These are phyloP conservation scores for Sicyos baderoa DNA, from an alignment of 306 rosid genomes.

Conservation along the genomic window DNA sequence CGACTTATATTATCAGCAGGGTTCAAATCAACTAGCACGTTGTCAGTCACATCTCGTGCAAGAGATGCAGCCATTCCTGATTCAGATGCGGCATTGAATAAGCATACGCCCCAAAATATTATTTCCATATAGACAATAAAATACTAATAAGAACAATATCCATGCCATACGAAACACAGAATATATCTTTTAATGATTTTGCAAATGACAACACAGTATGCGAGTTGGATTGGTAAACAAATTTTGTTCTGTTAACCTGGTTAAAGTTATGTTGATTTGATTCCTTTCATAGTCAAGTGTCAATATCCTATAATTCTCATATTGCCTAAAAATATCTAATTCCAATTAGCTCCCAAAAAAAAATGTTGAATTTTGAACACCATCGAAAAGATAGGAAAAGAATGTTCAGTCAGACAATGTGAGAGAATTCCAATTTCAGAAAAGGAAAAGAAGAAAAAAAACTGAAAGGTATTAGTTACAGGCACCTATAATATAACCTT, in stretches of 20 bases:
- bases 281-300: too few species aligned
- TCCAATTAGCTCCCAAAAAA: background rate
- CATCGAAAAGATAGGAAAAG: too few species aligned
- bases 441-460: too few species aligned
- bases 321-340: background rate
- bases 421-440: too few species aligned
- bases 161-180: background rate
- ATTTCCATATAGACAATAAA: background rate
- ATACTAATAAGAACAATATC: background rate
- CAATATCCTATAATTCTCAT: background rate
- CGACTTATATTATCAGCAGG: slow-evolving; percentile 29
- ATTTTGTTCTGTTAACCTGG: too few species aligned
- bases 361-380: background rate
- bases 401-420: too few species aligned
- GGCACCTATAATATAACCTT: background rate
- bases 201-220: background rate
- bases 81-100: slow-evolving; percentile 24
- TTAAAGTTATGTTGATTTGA: too few species aligned
- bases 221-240: too few species aligned
- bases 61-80: slow-evolving; percentile 74
- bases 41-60: slow-evolving; percentile 52
- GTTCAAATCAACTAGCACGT: slow-evolving; percentile 59
- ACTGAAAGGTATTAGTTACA: too few species aligned
- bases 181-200: background rate
- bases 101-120: background rate